These are phyloP conservation scores for Lactarius trivialis DNA, from an alignment of 768 basidiomycete species.

Conservation along the genomic window DNA sequence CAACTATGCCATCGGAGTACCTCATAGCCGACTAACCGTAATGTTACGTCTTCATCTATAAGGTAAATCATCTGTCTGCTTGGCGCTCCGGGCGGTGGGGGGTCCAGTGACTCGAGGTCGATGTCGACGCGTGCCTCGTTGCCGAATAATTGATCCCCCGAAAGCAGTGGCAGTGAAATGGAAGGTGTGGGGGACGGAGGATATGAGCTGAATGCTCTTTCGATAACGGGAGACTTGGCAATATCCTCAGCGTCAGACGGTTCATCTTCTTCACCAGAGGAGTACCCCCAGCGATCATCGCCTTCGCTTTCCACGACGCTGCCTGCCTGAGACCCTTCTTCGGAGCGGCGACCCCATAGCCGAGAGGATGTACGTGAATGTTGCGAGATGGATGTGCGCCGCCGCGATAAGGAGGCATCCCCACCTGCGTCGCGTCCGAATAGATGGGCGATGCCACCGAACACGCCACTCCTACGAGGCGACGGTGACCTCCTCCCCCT, in stretches of 20 bases:
- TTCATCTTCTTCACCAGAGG: slow-evolving; percentile 75
- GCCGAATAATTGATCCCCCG: slow-evolving; percentile 74
- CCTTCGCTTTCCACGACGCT: slow-evolving; percentile 44
- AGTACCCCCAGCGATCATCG: slow-evolving; percentile 87
- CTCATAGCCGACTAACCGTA: slow-evolving; percentile 85
- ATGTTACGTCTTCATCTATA: slow-evolving; percentile 81
- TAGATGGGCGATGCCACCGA: slow-evolving; percentile 62
- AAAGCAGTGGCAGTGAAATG: slow-evolving; percentile 57
- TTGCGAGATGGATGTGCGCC: slow-evolving; percentile 52
- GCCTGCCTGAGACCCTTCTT: slow-evolving; percentile 53
- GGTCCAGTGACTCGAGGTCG: slow-evolving; percentile 51
- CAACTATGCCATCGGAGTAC: slow-evolving; percentile 51
- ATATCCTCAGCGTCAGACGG: slow-evolving; percentile 37
- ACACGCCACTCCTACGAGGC: slow-evolving; percentile 37
- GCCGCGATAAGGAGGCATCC: slow-evolving; percentile 35
- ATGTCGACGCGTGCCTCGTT: slow-evolving; percentile 81
- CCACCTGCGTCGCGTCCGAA: slow-evolving; percentile 38
- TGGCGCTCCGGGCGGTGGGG: slow-evolving; percentile 77
- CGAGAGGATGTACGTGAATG: slow-evolving; percentile 47
- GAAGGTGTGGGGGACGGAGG: slow-evolving; percentile 52
- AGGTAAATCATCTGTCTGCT: slow-evolving; percentile 83
- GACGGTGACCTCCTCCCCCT: slow-evolving; percentile 24
- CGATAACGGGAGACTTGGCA: slow-evolving; percentile 40
- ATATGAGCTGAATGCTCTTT: slow-evolving; percentile 67
- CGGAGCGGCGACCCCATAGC: slow-evolving; percentile 47